These are phyloP conservation scores for Cladosporium oxysporum DNA, from an alignment of 2,329 filamentous ascomycete genomes.

Conservation along the genomic window DNA sequence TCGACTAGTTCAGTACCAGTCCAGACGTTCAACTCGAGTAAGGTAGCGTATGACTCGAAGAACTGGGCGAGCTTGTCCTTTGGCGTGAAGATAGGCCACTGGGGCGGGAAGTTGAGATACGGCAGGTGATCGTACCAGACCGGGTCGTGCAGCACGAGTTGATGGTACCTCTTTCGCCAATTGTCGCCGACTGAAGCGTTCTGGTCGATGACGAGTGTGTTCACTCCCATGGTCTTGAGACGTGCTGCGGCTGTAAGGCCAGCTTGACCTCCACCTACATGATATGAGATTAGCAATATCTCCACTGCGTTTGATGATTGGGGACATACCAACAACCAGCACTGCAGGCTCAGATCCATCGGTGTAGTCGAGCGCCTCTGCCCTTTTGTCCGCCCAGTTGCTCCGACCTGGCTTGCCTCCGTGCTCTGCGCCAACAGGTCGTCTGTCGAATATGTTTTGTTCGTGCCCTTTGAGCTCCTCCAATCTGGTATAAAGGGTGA, in stretches of 20 bases:
- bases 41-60: constrained; percentile 64
- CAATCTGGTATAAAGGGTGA: constrained; percentile 42
- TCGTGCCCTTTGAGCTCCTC: constrained; percentile 41
- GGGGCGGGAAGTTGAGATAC: constrained; percentile 63
- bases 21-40: constrained; percentile 70
- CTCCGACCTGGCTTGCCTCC: constrained; percentile 32
- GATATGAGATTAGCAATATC: constrained; percentile 22
- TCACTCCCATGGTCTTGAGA: constrained; percentile 45
- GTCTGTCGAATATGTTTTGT: neutral
- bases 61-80: constrained; percentile 72
- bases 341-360: constrained; percentile 7
- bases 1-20: constrained; percentile 44
- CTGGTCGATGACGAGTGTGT: constrained; percentile 48
- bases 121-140: constrained; percentile 63
- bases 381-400: constrained; percentile 26
- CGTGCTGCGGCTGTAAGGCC: constrained; percentile 48
- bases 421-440: constrained; percentile 18
- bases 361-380: constrained; percentile 27
- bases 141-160: constrained; percentile 57
- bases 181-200: constrained; percentile 47
- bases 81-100: constrained; percentile 70
- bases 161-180: constrained; percentile 51
- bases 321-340: constrained; percentile 14
- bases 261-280: constrained; percentile 47
- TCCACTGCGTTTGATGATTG: neutral